Evolutionary conservation across 176 grass and related monocot species (phyloP).

Genomic region (Raddia guianensis): DNA sequence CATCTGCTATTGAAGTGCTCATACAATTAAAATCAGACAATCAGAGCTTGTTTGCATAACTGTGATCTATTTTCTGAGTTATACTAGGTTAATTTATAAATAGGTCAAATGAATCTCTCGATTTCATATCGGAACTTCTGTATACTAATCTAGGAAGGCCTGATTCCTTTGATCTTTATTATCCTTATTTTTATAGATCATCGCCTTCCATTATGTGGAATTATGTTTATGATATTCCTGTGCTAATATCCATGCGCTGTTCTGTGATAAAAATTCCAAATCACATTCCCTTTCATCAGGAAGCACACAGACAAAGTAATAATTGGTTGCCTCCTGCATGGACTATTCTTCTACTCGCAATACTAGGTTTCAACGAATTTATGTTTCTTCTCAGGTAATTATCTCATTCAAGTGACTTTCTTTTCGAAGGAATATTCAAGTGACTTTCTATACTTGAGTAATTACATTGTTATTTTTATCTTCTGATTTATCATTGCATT

Average conservation of each 20-base stretch:
- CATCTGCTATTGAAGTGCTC: conserved; percentile 5
- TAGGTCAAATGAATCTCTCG: conserved; percentile 19
- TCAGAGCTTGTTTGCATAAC: background rate
- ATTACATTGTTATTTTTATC: conserved; percentile 8
- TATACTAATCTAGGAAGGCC: background rate
- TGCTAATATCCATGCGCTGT: conserved; percentile 1
- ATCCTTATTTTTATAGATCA: background rate
- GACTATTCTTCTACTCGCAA: conserved; percentile 66
- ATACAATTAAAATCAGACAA: background rate
- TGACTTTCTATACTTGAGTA: conserved; percentile 11
- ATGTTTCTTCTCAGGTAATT: conserved; percentile 83
- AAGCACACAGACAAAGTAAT: conserved; percentile 58
- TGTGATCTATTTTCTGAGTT: conserved; percentile 13
- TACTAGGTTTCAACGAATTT: conserved; percentile 83
- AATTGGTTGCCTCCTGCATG: conserved; percentile 71
- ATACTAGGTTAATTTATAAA: background rate
- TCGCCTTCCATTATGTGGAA: conserved; percentile 22
- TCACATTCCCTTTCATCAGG: conserved; percentile 44
- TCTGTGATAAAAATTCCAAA: conserved; percentile 2
- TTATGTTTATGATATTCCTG: conserved; percentile 5
- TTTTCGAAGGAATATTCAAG: background rate
- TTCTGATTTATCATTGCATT: background rate
- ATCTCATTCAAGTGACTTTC: conserved; percentile 12
- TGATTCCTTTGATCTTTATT: background rate
- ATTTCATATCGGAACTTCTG: conserved; percentile 21